phyloP scores from a whole-genome alignment of 2,329 filamentous ascomycete genomes.

The Dactylonectria estremocensis region DNA sequence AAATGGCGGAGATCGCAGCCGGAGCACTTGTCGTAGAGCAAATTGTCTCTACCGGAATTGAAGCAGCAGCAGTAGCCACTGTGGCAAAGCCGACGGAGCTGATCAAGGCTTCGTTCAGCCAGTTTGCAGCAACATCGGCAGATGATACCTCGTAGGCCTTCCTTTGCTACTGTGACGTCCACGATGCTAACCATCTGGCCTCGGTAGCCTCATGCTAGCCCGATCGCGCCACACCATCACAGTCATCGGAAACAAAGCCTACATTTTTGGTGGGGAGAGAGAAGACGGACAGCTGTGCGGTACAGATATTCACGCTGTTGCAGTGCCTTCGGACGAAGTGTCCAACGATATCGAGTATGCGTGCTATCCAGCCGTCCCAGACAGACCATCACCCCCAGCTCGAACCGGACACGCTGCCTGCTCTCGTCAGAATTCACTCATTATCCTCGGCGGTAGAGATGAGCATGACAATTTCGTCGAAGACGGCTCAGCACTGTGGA shows the following conservation, averaged over 20 bases:
- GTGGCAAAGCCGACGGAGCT: conserved; percentile 40
- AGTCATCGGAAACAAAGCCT: conserved; percentile 34
- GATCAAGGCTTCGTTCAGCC: conserved; percentile 38
- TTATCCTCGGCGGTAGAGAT: conserved; percentile 36
- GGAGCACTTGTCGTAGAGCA: conserved; percentile 39
- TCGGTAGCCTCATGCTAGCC: conserved; percentile 20
- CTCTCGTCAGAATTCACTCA: conserved; percentile 28
- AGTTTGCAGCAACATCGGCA: conserved; percentile 35
- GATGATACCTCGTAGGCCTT: conserved; percentile 29
- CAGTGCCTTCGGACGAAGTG: conserved; percentile 1
- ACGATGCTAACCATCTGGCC: background rate
- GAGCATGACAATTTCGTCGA: conserved; percentile 17
- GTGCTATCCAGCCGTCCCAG: conserved; percentile 38
- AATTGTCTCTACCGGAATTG: conserved; percentile 37
- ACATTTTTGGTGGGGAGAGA: conserved; percentile 42
- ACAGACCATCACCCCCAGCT: conserved; percentile 19
- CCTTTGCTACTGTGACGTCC: fast-evolving
- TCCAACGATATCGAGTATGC: conserved; percentile 34
- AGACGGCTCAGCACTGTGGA: conserved; percentile 34
- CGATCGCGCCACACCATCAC: conserved; percentile 38
- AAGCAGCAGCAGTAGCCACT: conserved; percentile 37
- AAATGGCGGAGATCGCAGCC: conserved; percentile 43
- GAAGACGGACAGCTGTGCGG: conserved; percentile 30
- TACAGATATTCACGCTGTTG: conserved; percentile 37
- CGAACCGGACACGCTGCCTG: conserved; percentile 36